phyloP scores from a whole-genome alignment of 2,329 filamentous ascomycete genomes.

The Colletotrichum plurivorum region DNA sequence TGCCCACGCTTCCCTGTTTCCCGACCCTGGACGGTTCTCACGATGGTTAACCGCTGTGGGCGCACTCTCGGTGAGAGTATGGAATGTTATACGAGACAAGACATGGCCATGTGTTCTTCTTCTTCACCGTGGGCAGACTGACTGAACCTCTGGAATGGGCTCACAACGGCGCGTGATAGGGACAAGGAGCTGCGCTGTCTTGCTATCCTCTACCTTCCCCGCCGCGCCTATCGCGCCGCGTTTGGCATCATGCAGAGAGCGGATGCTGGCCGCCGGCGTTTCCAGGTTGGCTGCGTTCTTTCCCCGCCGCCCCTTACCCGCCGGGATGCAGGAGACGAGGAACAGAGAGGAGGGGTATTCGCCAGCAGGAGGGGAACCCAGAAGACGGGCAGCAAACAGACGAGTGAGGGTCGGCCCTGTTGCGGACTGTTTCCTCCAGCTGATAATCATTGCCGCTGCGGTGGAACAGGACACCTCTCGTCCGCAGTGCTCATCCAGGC shows the following conservation, averaged over 20 bases:
- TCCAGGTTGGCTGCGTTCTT: background rate
- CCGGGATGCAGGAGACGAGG: constrained; percentile 15
- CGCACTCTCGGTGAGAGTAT: background rate
- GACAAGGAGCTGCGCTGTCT: no score
- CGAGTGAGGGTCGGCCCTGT: background rate
- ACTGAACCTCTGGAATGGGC: constrained; percentile 13
- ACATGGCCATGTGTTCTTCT: background rate
- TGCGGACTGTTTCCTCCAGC: constrained; percentile 13
- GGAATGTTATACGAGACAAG: background rate
- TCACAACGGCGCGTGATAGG: constrained; percentile 10
- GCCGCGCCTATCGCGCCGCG: constrained; percentile 14
- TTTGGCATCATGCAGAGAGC: background rate
- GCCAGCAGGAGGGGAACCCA: background rate
- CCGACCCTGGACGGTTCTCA: background rate
- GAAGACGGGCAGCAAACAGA: background rate
- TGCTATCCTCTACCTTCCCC: background rate
- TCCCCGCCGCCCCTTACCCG: background rate
- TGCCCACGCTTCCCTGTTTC: constrained; percentile 17
- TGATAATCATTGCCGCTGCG: no score
- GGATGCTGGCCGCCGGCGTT: background rate
- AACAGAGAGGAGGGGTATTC: constrained; percentile 13
- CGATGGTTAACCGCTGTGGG: background rate
- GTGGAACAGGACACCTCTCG: no score
- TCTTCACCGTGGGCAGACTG: background rate
- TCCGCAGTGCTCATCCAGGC: background rate